Evolutionary conservation across 495 filamentous ascomycete genomes (phyloP).

Genomic region (Lindgomyces ingoldianus): DNA sequence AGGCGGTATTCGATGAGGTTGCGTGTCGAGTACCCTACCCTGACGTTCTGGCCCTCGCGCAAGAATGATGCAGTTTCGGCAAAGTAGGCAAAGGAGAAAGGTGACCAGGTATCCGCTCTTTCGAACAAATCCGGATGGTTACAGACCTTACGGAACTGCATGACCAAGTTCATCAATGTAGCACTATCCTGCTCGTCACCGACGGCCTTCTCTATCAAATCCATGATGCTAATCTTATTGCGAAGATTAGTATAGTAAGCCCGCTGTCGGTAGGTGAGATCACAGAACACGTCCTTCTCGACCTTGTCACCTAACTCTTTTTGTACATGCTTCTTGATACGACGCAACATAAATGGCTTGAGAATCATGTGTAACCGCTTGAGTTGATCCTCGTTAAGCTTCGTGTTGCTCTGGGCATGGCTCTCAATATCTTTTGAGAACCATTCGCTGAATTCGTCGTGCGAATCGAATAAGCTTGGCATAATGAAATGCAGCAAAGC

Average conservation of each 20-base stretch:
- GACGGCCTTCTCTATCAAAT: conserved; percentile 93
- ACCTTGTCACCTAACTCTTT: conserved; percentile 99
- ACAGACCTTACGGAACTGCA: conserved; percentile 99
- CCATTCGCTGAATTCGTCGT: conserved; percentile 99
- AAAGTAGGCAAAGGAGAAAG: conserved; percentile 77
- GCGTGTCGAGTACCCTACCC: conserved; percentile 83
- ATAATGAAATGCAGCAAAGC: conserved; percentile 98
- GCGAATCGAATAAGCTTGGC: conserved; percentile 96
- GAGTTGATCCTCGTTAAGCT: conserved; percentile 96
- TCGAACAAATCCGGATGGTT: conserved; percentile 98
- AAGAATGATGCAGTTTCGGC: conserved; percentile 94
- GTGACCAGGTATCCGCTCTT: conserved; percentile 85
- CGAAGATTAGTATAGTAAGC: conserved; percentile 87
- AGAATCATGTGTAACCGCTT: conserved; percentile 97
- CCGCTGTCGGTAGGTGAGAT: conserved; percentile 96
- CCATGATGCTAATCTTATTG: conserved; percentile 97
- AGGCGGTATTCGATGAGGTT: conserved; percentile 82
- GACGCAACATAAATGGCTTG: conserved; percentile 98
- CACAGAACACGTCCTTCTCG: conserved; percentile 92
- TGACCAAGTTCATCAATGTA: conserved; percentile 97
- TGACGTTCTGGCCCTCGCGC: conserved; percentile 77
- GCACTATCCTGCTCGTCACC: conserved; percentile 94
- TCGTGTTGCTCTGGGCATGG: conserved; percentile 97
- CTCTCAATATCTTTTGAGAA: conserved; percentile 99
- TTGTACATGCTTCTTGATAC: conserved; percentile 98